Percentiles rank a stretch among this genome's conserved stretches.
Conservation (phyloP, 78 protist species). For the Dictyostelium brefeldianum region DNA sequence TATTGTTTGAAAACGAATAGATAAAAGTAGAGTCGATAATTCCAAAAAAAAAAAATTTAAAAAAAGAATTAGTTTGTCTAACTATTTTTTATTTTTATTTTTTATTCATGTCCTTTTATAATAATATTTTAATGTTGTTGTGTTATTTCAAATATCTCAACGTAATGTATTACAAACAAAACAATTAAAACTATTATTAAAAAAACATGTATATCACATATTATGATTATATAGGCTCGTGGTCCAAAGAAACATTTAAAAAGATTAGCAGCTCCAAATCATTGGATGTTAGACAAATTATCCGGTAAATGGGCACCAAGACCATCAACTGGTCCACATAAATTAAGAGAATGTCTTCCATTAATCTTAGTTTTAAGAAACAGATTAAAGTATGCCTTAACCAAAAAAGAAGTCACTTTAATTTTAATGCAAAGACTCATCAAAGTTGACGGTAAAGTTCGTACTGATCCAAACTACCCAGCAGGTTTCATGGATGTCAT, state of each 20-base stretch:
- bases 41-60: constrained; percentile 10
- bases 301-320: constrained; percentile 97
- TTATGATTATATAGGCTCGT: constrained; percentile 69
- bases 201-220: background rate
- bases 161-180: background rate
- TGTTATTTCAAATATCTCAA: background rate
- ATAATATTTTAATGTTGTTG: background rate
- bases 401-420: constrained; percentile 94
- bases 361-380: constrained; percentile 97
- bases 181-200: background rate
- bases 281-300: constrained; percentile 99
- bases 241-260: constrained; percentile 99
- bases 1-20: background rate
- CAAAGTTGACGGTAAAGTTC: constrained; percentile 98
- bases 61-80: background rate
- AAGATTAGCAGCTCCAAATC: constrained; percentile 98
- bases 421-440: constrained; percentile 96
- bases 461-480: constrained; percentile 99
- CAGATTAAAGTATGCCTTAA: constrained; percentile 99
- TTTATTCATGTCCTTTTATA: constrained; percentile 12
- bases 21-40: background rate
- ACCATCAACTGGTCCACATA: constrained; percentile 99
- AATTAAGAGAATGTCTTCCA: constrained; percentile 99
- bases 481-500: constrained; percentile 99
- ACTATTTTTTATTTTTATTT: constrained; percentile 1